A percentile compares a stretch with the other conserved stretches of the same genome.
These are phyloP conservation scores for Naegleria gruberi DNA, from an alignment of 208 protist species.

Conservation along the genomic window DNA sequence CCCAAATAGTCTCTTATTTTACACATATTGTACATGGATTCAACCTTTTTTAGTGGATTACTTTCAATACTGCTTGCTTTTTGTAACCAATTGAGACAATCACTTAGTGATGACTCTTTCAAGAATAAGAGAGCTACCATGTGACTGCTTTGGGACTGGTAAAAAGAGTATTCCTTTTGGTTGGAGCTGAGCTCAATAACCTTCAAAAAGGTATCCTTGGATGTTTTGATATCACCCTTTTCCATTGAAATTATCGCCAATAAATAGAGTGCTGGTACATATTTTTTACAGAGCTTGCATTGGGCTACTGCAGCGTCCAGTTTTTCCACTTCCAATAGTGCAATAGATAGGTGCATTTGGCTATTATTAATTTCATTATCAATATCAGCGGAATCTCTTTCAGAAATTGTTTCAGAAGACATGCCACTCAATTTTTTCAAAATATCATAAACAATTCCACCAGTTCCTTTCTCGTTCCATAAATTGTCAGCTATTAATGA, in stretches of 20 bases:
- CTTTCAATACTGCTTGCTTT: background rate
- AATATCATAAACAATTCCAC: background rate
- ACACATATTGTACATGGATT: background rate
- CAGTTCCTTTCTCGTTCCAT: background rate
- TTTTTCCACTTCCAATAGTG: background rate
- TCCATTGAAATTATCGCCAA: background rate
- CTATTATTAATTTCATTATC: background rate
- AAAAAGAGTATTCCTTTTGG: background rate
- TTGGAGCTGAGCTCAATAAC: background rate
- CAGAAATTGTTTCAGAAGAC: background rate
- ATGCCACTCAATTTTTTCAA: background rate
- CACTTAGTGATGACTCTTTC: background rate
- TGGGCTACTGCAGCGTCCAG: background rate
- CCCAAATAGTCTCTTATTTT: background rate
- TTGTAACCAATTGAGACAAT: background rate
- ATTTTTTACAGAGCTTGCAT: background rate
- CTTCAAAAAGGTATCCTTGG: background rate
- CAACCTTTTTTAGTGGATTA: background rate
- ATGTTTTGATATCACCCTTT: background rate
- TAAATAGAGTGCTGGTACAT: background rate
- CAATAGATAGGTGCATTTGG: background rate
- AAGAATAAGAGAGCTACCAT: background rate
- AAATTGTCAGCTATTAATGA: background rate
- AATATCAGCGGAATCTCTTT: background rate
- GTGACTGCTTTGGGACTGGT: background rate